Base-by-base conservation (phyloP, 2,329 filamentous ascomycete genomes). In the Samsoniella hepiali region DNA sequence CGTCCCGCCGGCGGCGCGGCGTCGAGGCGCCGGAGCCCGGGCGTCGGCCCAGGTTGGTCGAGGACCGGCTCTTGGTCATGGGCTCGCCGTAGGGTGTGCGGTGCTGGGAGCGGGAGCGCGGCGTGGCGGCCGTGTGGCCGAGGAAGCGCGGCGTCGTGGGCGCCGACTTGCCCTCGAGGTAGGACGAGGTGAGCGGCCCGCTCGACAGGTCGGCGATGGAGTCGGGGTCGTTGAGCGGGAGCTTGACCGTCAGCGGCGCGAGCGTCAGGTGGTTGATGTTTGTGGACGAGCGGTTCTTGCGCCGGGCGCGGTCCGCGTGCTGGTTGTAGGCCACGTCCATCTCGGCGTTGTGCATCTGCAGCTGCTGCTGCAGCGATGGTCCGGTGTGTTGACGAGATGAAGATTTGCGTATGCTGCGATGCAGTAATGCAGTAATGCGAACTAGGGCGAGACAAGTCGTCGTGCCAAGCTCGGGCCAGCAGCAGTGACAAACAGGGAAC, bases 101-200 rank as follows among this genome's bases (percentile, higher is more conserved):
- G 64, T 77, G 77, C 49, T 79, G 76, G 38, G 79, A 80, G 65
- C 76, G 78, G 32, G 80, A 82, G 54, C 78, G 77, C 31, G 81
- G 76, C 44, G 79, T 78, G 7, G 81, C 82, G 29, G 82, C 81
- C 7, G 84, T 85, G 62, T 81, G 82, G 27, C 84, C 83, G 50
- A 90, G 79, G 34, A 89, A 81, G 29, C 85, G 81, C 8, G 87
- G 87, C 2, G 87, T 89, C 2, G 85, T 84, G 5, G 87, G 87
- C 2, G 85, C 84, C 29, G 87, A 88, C 69, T 83, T 84, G 68
- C 82, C 83, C 71, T 87, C 81, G 17, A 88, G 78, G 69, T 89
- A 88, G 22, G 84, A 87, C 9, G 72, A 69, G 51, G 67, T 70
- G 54, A 64, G 65, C 44, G 65, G 69, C 5, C 58, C 60, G 27